These are phyloP conservation scores for Ambrosiella beaveri DNA, from an alignment of 2,329 filamentous ascomycete genomes.

Conservation along the genomic window DNA sequence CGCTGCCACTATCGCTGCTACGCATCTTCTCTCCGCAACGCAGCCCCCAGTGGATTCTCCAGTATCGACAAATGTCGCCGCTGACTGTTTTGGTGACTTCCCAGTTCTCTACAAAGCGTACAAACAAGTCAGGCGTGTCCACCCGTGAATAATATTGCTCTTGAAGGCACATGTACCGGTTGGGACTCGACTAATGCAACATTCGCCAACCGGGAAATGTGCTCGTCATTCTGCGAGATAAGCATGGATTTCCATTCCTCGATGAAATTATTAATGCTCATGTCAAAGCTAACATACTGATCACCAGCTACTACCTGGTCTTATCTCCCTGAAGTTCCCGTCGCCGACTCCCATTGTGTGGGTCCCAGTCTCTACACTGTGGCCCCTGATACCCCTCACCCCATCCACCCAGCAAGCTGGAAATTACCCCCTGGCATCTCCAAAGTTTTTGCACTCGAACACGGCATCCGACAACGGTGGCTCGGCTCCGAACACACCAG, in stretches of 20 bases:
- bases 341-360: conserved; percentile 4
- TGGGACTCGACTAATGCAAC: conserved; percentile 1
- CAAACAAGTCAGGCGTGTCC: conserved; percentile 1
- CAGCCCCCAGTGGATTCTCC: no score
- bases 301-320: conserved; percentile 6
- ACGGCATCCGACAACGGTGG: conserved; percentile 3
- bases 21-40: no score
- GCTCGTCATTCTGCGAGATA: conserved; percentile 8
- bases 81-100: conserved; percentile 1
- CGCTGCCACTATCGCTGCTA: neutral
- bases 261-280: neutral
- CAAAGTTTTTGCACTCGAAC: conserved; percentile 4
- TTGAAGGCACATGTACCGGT: conserved; percentile 3
- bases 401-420: conserved; percentile 8
- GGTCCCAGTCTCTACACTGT: conserved; percentile 1
- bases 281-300: neutral
- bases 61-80: neutral
- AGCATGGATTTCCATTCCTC: neutral
- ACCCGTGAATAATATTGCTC: neutral
- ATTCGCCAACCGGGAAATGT: neutral
- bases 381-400: neutral
- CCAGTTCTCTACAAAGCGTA: conserved; percentile 4
- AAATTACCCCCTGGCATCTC: conserved; percentile 2
- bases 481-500: conserved; percentile 1
- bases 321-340: conserved; percentile 10